Conservation (phyloP, 306 rosid species). For the Rosa rugosa region DNA sequence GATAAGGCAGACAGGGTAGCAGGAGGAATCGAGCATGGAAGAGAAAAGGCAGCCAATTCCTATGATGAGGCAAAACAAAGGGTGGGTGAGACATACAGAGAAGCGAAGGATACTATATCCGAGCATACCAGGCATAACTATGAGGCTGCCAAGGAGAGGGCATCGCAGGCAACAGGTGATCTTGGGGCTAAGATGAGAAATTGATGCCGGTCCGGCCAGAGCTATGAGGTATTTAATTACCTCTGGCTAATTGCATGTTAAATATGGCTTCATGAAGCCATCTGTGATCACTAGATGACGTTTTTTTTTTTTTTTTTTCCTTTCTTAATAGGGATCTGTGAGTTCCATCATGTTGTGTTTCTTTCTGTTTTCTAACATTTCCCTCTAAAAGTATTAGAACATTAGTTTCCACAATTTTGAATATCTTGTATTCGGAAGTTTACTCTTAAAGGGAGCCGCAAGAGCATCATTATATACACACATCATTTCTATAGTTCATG, state of each 20-base stretch:
- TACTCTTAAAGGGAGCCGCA: neutral
- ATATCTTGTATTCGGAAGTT: neutral
- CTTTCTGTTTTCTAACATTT: neutral
- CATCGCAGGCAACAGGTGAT: constrained; percentile 51
- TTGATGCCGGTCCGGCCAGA: constrained; percentile 19
- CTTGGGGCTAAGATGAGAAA: constrained; percentile 55
- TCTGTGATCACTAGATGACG: neutral
- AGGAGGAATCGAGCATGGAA: constrained; percentile 15
- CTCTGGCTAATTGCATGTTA: neutral
- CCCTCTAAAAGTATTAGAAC: neutral
- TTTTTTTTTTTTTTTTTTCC: neutral
- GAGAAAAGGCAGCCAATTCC: constrained; percentile 29
- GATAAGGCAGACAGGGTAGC: constrained; percentile 27
- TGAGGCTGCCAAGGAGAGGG: constrained; percentile 64
- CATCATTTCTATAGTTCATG: neutral
- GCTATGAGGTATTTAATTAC: constrained; percentile 23
- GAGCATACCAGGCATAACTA: constrained; percentile 36
- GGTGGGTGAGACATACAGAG: constrained; percentile 27
- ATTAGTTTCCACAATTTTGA: neutral
- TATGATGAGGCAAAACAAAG: constrained; percentile 33
- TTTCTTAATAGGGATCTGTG: neutral
- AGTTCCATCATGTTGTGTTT: neutral
- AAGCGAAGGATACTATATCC: constrained; percentile 33
- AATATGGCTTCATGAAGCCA: neutral
- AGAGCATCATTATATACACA: neutral